Conservation (phyloP, 2,329 filamentous ascomycete genomes). For the Arachnomyces sp. region DNA sequence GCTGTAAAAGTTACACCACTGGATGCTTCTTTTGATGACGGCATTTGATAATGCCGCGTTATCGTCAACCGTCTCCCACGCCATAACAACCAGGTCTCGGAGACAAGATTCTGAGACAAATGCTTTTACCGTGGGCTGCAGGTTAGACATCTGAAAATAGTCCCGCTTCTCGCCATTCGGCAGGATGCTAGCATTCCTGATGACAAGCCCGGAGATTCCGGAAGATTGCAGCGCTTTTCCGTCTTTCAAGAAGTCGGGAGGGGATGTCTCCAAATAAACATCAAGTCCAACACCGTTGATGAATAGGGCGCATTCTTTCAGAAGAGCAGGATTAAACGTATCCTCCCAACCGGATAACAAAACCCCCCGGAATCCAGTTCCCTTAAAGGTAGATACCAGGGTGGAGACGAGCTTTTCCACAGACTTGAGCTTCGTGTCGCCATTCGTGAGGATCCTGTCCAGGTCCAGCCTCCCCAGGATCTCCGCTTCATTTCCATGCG, state of each 20-base stretch:
- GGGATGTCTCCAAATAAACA: constrained; percentile 35
- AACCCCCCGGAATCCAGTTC: constrained; percentile 30
- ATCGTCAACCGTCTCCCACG: constrained; percentile 40
- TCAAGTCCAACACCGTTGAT: constrained; percentile 29
- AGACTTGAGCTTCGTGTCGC: constrained; percentile 17
- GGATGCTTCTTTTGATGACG: constrained; percentile 34
- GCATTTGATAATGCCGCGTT: constrained; percentile 31
- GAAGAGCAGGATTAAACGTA: constrained; percentile 21
- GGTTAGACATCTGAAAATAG: constrained; percentile 36
- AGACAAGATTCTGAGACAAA: constrained; percentile 40
- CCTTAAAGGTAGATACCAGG: constrained; percentile 18
- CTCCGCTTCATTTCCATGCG: constrained; percentile 11
- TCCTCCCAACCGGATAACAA: constrained; percentile 36
- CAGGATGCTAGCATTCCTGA: constrained; percentile 35
- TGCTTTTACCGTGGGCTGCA: constrained; percentile 37
- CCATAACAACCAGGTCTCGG: constrained; percentile 34
- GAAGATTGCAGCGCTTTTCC: constrained; percentile 25
- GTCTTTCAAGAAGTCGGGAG: constrained; percentile 34
- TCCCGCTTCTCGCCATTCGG: constrained; percentile 35
- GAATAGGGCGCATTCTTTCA: constrained; percentile 25
- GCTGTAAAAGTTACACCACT: constrained; percentile 42
- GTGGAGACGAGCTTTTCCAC: constrained; percentile 24
- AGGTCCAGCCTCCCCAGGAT: constrained; percentile 28
- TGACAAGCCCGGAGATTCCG: constrained; percentile 30
- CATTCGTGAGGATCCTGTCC: constrained; percentile 13